Base-by-base conservation (phyloP, 805 yeast species). In the Starmerella potacharoeniae region DNA sequence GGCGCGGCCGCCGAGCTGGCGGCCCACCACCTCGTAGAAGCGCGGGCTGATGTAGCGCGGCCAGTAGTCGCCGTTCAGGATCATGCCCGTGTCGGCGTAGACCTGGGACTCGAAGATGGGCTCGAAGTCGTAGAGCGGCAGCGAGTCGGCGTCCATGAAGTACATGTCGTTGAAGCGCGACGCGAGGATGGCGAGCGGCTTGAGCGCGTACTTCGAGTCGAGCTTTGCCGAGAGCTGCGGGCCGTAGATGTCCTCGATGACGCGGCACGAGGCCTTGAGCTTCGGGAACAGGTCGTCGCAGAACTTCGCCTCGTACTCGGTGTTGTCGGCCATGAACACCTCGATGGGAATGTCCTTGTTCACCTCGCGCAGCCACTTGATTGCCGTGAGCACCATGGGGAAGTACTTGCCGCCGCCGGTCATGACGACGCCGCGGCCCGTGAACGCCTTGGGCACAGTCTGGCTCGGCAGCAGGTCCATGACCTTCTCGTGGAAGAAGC, bases 61-160 rank as follows among this genome's bases (percentile, higher is more conserved):
- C 95, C 95, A 87, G 67, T 82, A 87, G 68, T 87, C 96, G 1
- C 95, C 95, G 91, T 95, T 87, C 30, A 81, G 67, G 30, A 82
- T 69, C 66, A 79, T 69, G 55, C 82, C 79, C 56, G 73, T 69
- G 11, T 74, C 66, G 16, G 64, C 58, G 68, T 77, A 86, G 0
- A 86, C 81, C 46, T 80, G 79, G 11, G 76, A 68, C 4, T 70
- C 71, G 65, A 87, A 84, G 28, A 86, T 65, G 17, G 68, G 66
- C 60, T 81, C 85, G 2, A 91, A 83, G 11, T 81, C 75, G 62
- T 74, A 75, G 3, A 83, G 77, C 0, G 95, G 89, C 57, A 82
- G 75, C 60, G 84, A 81, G 67, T 86, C 95, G 40, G 90, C 80
- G 65, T 87, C 96, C 62, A 86, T 68, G 47, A 86, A 71, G 60